These are phyloP conservation scores for Artemisia tridentata DNA, from an alignment of 129 eudicot species.

Conservation along the genomic window DNA sequence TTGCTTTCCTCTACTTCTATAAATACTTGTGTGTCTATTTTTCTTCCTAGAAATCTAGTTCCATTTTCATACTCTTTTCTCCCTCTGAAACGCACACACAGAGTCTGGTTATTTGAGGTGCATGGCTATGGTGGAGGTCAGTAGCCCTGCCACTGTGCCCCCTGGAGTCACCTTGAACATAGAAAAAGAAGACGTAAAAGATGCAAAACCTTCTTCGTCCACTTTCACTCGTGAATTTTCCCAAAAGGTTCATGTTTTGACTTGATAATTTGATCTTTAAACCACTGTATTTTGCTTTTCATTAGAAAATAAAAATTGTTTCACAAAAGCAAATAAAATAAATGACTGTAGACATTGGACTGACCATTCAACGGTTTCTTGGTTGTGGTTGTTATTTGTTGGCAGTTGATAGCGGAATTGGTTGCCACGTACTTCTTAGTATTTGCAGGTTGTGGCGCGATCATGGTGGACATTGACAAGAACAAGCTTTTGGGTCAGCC, in stretches of 20 bases:
- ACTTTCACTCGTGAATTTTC: conserved; percentile 22
- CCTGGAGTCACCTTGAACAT: conserved; percentile 28
- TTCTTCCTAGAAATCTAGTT: not conserved
- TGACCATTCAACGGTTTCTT: not conserved
- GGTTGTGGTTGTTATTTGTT: not conserved
- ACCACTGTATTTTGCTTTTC: too few species aligned
- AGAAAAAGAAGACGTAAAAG: conserved; percentile 21
- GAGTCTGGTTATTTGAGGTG: not conserved
- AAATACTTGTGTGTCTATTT: conserved; percentile 6
- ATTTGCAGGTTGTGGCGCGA: conserved; percentile 77
- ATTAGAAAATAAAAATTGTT: too few species aligned
- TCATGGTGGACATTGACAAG: conserved; percentile 55
- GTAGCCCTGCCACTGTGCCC: conserved; percentile 21
- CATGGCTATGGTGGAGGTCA: conserved; percentile 25
- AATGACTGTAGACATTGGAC: not conserved
- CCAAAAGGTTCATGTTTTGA: conserved; percentile 26
- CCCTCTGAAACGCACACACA: not conserved
- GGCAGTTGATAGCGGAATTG: conserved; percentile 76
- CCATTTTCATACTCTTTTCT: not conserved
- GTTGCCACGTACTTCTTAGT: conserved; percentile 77
- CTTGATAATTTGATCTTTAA: not conserved
- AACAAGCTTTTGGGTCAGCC: conserved; percentile 49
- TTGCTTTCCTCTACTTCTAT: conserved; percentile 3
- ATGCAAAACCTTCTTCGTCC: not conserved
- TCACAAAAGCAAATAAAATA: not conserved